A percentile compares a stretch with the other conserved stretches of the same genome.
phyloP scores from a whole-genome alignment of 78 protist genomes.

The Tieghemostelium lacteum region DNA sequence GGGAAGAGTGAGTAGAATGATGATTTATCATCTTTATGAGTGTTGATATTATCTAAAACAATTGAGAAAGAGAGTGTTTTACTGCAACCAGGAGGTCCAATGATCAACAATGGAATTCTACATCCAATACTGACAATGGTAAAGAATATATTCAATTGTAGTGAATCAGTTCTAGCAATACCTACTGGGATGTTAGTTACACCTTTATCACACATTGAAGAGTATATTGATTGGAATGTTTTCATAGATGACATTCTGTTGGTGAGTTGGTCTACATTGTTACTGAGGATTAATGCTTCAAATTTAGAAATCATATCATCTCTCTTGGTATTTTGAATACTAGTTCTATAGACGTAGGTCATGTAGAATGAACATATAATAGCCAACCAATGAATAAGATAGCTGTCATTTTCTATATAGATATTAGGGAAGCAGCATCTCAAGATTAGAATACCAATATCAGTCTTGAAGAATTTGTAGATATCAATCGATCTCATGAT shows the following conservation, averaged over 20 bases:
- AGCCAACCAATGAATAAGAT: background rate
- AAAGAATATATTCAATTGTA: conserved; percentile 45
- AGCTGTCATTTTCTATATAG: background rate
- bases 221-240: conserved; percentile 18
- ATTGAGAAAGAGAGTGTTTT: conserved; percentile 53
- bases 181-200: conserved; percentile 30
- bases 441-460: background rate
- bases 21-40: background rate
- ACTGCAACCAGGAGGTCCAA: conserved; percentile 80
- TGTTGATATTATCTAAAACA: conserved; percentile 63
- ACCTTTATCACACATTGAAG: background rate
- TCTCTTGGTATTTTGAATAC: background rate
- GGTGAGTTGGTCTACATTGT: background rate
- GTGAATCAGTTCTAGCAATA: conserved; percentile 58
- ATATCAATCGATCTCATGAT: conserved; percentile 48
- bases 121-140: conserved; percentile 34
- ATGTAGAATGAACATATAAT: background rate
- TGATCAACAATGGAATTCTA: conserved; percentile 30
- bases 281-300: background rate
- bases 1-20: conserved; percentile 20
- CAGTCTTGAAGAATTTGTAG: conserved; percentile 38
- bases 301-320: background rate
- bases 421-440: background rate
- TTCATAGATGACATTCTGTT: no score
- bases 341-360: background rate